These are phyloP conservation scores for Candida bentonensis DNA, from an alignment of 805 yeast genomes.

Conservation along the genomic window DNA sequence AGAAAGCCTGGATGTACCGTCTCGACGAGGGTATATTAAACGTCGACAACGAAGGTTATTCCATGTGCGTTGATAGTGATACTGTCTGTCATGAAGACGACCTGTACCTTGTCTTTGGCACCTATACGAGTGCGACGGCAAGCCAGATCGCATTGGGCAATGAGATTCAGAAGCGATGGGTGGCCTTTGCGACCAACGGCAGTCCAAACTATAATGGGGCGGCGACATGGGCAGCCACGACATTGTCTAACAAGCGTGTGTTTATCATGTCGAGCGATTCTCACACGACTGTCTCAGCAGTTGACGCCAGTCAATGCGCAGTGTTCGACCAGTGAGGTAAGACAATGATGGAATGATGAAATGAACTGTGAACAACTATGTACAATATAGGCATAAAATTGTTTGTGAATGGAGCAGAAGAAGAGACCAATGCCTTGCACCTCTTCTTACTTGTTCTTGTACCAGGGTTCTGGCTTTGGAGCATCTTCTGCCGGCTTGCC, in stretches of 20 bases:
- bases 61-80: slow-evolving; percentile 9
- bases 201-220: slow-evolving; percentile 12
- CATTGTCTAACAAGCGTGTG: background rate
- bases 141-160: slow-evolving; percentile 10
- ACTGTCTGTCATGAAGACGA: slow-evolving; percentile 20
- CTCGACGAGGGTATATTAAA: slow-evolving; percentile 16
- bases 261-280: background rate
- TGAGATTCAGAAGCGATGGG: slow-evolving; percentile 18
- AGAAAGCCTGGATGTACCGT: slow-evolving; percentile 13
- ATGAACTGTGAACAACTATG: too few relatives aligned
- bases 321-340: too few relatives aligned
- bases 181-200: slow-evolving; percentile 12
- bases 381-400: too few relatives aligned
- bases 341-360: too few relatives aligned
- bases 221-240: slow-evolving; percentile 8
- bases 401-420: background rate
- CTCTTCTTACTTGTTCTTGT: background rate
- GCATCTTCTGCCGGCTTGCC: background rate
- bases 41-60: slow-evolving; percentile 7
- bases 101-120: slow-evolving; percentile 13
- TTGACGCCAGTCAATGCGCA: too few relatives aligned
- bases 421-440: slow-evolving; percentile 3
- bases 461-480: slow-evolving; percentile 1
- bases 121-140: slow-evolving; percentile 3
- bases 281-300: too few relatives aligned